Evolutionary conservation across 345 rosid species (phyloP), one percentile per base, ranked within the genome.

Genomic region (Aquilaria yunnanensis): DNA sequence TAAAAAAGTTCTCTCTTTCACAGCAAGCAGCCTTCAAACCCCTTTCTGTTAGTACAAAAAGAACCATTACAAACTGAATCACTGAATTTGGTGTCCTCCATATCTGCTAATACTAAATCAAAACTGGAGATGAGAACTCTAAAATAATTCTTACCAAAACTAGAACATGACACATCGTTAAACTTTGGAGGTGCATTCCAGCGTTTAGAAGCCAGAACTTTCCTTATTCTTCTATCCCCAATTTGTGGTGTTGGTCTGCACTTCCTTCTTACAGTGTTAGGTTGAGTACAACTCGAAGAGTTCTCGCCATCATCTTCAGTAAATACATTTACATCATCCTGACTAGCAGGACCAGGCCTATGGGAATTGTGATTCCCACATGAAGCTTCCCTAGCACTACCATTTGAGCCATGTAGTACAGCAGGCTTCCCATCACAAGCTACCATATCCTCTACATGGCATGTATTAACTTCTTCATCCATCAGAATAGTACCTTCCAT

Each of bases 231-330:
- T 73, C 92, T 74, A 73, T 88, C 96, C 63, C 97, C 99, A 65
- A 79, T 74, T 51, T 81, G 83, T 11, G 92, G 79, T n/a, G 79
- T 72, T 52, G 83, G 76, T 86, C 23, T 86, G 85, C 81, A 78
- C 45, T 83, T 83, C 52, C 66, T 84, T 56, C 64, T 54, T 23
- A 23, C 23, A 73, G 77, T 77, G 67, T 72, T 75, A 63, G 83
- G 91, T 80, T 69, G 78, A 65, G 86, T 81, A 72, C 85, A 80
- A 69, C 88, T 85, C 43, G 88, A 83, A 60, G 85, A 80, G 73
- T 88, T 94, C 84, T 94, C 96, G 57, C 72, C 97, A 85, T 88
- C 89, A 86, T 81, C 98, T 80, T 74, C 82, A 82, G 75, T 70
- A 82, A 83, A 86, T 84, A 84, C 65, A 77, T 78, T 75, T 82